phyloP scores from a whole-genome alignment of 495 filamentous ascomycete genomes.

The Daldinia bambusicola region DNA sequence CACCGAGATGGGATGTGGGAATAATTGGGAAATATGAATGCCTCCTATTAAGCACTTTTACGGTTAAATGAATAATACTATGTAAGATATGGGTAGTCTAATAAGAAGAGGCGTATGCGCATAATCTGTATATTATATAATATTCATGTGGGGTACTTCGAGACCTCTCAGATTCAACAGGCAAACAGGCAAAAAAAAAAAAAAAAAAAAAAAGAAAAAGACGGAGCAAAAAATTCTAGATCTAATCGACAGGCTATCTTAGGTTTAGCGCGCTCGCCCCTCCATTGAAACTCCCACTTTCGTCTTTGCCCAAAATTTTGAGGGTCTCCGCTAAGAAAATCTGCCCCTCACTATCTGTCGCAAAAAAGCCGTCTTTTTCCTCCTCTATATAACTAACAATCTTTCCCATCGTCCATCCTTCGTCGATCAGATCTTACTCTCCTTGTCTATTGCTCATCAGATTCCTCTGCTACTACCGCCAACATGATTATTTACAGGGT shows the following conservation, averaged over 20 bases:
- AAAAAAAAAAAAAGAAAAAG: slow-evolving; percentile 19
- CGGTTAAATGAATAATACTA: not conserved
- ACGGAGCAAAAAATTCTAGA: slow-evolving; percentile 42
- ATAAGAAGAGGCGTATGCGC: not conserved
- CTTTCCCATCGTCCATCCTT: slow-evolving; percentile 30
- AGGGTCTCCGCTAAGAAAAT: slow-evolving; percentile 44
- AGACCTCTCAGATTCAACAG: slow-evolving; percentile 3
- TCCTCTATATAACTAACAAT: slow-evolving; percentile 36
- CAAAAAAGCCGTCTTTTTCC: slow-evolving; percentile 50
- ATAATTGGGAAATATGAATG: too few species aligned
- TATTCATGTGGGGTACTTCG: not conserved
- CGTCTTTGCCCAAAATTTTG: slow-evolving; percentile 53
- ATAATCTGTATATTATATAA: not conserved
- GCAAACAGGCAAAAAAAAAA: too few species aligned
- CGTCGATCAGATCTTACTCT: slow-evolving; percentile 35
- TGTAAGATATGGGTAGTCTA: not conserved
- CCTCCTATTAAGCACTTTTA: not conserved
- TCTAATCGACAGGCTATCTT: slow-evolving; percentile 27
- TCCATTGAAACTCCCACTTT: slow-evolving; percentile 50
- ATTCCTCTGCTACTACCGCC: slow-evolving; percentile 47
- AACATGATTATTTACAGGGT: slow-evolving; percentile 95
- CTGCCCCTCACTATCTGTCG: slow-evolving; percentile 50
- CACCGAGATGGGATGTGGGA: not conserved
- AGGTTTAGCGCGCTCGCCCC: slow-evolving; percentile 40
- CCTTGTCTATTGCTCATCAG: slow-evolving; percentile 31